Conservation (phyloP, 495 filamentous ascomycete genomes). For the Aspergillus conjunctus region DNA sequence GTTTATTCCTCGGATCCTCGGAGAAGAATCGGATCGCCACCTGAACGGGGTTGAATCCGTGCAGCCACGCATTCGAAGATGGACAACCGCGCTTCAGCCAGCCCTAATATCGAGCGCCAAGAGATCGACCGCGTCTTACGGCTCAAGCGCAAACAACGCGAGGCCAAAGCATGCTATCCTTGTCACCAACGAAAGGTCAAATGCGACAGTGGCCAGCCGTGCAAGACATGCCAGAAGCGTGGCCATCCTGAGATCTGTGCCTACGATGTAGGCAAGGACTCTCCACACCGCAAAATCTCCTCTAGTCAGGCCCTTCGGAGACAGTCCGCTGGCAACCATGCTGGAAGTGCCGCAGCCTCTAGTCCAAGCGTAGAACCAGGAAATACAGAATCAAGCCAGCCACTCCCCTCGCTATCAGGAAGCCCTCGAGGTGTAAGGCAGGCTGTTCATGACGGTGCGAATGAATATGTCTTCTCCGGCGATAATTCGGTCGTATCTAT, state of each 20-base stretch:
- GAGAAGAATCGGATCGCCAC: not conserved
- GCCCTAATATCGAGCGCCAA: conserved; percentile 13
- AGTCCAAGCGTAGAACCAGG: too few species aligned
- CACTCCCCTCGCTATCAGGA: not conserved
- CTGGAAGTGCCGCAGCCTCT: too few species aligned
- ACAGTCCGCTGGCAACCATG: too few species aligned
- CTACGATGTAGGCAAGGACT: conserved; percentile 24
- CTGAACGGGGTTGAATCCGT: not conserved
- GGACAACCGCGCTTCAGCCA: not conserved
- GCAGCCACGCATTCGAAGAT: not conserved
- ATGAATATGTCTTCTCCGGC: conserved; percentile 43
- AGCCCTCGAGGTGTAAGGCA: not conserved
- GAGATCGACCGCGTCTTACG: conserved; percentile 38
- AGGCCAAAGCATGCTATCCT: conserved; percentile 42
- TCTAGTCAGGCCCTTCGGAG: not conserved
- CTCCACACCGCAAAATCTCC: not conserved
- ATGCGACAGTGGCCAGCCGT: conserved; percentile 38
- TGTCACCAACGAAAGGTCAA: conserved; percentile 48
- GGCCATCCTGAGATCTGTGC: conserved; percentile 43
- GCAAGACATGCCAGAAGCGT: conserved; percentile 35
- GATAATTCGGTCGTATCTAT: conserved; percentile 43
- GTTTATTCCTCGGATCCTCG: not conserved
- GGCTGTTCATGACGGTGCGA: conserved; percentile 20
- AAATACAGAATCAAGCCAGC: not conserved
- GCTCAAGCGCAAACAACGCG: conserved; percentile 35